These are phyloP conservation scores for thale cress (Arabidopsis thaliana) DNA, from an alignment of 345 rosid species.

Conservation along the genomic window DNA sequence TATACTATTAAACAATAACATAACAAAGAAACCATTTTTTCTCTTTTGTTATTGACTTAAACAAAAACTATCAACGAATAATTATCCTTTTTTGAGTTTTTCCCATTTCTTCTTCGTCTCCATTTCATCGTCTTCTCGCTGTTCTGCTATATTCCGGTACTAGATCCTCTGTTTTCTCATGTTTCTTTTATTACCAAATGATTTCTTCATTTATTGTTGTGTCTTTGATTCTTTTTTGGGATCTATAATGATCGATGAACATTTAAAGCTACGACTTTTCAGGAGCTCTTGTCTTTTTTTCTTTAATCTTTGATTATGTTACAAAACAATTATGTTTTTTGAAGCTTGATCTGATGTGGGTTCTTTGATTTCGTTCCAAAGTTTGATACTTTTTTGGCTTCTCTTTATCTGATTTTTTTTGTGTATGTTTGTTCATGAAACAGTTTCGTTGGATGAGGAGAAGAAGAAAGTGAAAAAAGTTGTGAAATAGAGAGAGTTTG, in stretches of 20 bases:
- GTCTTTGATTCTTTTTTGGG: slow-evolving; percentile 1
- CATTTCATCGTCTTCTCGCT: slow-evolving; percentile 26
- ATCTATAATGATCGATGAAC: slow-evolving; percentile 35
- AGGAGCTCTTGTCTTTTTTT: slow-evolving; percentile 20
- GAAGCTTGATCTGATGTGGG: slow-evolving; percentile 43
- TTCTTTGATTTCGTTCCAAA: slow-evolving; percentile 15
- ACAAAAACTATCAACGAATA: background rate
- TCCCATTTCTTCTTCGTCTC: background rate
- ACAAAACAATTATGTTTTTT: background rate
- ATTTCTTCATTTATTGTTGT: slow-evolving; percentile 25
- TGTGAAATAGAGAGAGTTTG: slow-evolving; percentile 48
- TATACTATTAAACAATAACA: background rate
- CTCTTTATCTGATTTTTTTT: slow-evolving; percentile 20
- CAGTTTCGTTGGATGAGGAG: slow-evolving; percentile 48
- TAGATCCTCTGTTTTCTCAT: slow-evolving; percentile 33
- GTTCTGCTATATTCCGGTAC: slow-evolving; percentile 38
- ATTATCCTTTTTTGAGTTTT: background rate
- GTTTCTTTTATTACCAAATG: slow-evolving; percentile 9
- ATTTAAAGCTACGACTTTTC: slow-evolving; percentile 39
- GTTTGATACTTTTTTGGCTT: slow-evolving; percentile 15
- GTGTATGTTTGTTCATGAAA: slow-evolving; percentile 4
- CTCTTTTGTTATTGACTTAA: slow-evolving; percentile 35
- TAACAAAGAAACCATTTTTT: slow-evolving; percentile 26
- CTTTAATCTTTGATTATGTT: background rate
- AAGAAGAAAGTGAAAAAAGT: slow-evolving; percentile 38